Conservation (phyloP, 1,284 basidiomycete species). For the Porodaedalea pini region DNA sequence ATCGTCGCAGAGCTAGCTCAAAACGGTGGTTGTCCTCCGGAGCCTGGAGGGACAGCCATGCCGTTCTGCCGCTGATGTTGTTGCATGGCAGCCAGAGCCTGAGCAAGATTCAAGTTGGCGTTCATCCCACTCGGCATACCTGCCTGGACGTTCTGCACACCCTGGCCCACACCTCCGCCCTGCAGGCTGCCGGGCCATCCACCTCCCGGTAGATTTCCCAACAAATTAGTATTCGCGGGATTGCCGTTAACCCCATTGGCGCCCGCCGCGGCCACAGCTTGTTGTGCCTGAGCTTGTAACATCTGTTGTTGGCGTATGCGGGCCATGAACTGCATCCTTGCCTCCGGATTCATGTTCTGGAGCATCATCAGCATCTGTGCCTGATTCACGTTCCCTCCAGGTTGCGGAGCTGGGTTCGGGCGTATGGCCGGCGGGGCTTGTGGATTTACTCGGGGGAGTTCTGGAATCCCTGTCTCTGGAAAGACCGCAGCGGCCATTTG, state of each 20-base stretch:
- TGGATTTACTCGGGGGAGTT: conserved; percentile 33
- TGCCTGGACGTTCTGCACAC: conserved; percentile 15
- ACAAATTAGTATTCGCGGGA: neutral
- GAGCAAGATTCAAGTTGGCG: conserved; percentile 9
- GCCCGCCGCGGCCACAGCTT: neutral
- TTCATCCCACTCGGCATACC: conserved; percentile 12
- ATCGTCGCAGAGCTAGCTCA: neutral
- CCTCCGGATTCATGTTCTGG: conserved; percentile 2
- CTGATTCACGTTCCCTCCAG: neutral
- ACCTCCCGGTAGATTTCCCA: neutral
- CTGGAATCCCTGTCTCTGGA: conserved; percentile 53
- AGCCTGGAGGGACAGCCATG: conserved; percentile 12
- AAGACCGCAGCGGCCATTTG: conserved; percentile 51
- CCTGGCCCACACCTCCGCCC: neutral
- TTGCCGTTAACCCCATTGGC: neutral
- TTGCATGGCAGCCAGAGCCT: conserved; percentile 13
- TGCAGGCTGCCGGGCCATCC: neutral
- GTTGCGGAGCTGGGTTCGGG: neutral
- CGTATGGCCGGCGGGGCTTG: neutral
- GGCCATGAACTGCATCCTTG: neutral
- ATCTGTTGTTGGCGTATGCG: neutral
- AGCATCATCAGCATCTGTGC: neutral
- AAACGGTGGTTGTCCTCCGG: conserved; percentile 1
- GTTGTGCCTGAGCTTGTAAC: conserved; percentile 2
- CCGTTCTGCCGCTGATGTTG: conserved; percentile 20